These are phyloP conservation scores for Talaromyces islandicus DNA, from an alignment of 2,329 filamentous ascomycete species.

Conservation along the genomic window DNA sequence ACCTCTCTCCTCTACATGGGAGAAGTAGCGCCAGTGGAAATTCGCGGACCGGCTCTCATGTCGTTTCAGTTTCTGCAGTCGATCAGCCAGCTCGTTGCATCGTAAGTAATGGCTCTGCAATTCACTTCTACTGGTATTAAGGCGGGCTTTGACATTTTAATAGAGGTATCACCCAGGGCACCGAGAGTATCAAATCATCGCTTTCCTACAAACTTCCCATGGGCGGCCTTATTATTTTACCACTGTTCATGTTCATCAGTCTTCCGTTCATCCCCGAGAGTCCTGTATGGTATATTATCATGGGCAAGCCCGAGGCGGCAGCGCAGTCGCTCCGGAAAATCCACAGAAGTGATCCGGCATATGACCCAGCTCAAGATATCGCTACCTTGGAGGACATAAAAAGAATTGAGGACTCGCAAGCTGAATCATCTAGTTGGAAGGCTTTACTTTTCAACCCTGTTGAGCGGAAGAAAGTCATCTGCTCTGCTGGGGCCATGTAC, in stretches of 20 bases:
- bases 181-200: background rate
- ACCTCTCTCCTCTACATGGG: conserved; percentile 2
- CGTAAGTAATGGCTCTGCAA: background rate
- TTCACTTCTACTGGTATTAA: background rate
- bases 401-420: background rate
- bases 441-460: background rate
- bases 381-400: background rate
- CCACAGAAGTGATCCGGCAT: background rate
- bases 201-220: background rate
- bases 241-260: background rate
- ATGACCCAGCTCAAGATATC: background rate
- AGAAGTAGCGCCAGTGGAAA: background rate
- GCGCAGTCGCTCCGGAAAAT: conserved; percentile 2
- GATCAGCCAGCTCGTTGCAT: background rate
- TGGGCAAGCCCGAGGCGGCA: background rate
- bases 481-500: conserved; percentile 4
- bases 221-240: background rate
- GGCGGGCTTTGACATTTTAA: background rate
- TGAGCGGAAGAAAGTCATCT: conserved; percentile 1
- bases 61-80: background rate
- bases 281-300: conserved; percentile 1
- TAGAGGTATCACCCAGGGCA: background rate
- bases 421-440: conserved; percentile 2
- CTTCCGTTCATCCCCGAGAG: conserved; percentile 5
- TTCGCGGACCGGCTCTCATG: background rate